These are phyloP conservation scores for Kodamaea sp. DNA, from an alignment of 1,139 yeast genomes.

Conservation along the genomic window DNA sequence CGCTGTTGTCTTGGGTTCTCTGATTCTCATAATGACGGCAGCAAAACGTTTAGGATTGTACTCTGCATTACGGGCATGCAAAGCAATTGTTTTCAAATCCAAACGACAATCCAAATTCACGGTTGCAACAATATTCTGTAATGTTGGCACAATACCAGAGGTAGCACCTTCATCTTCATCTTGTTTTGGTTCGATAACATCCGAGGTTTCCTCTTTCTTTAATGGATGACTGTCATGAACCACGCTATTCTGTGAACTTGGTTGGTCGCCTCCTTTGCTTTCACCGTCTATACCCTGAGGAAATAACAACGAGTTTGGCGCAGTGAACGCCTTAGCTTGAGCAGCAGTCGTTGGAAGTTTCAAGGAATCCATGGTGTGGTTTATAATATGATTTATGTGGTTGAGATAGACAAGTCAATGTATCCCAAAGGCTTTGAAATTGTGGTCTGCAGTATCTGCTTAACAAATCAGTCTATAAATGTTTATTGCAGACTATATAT, in stretches of 20 bases:
- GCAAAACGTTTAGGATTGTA: slow-evolving; percentile 98
- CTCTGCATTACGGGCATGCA: slow-evolving; percentile 99
- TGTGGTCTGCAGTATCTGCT: slow-evolving; percentile 10
- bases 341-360: slow-evolving; percentile 82
- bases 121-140: slow-evolving; percentile 97
- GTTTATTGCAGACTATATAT: slow-evolving; percentile 13
- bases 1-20: slow-evolving; percentile 99
- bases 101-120: slow-evolving; percentile 94
- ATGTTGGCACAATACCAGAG: slow-evolving; percentile 93
- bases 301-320: slow-evolving; percentile 63
- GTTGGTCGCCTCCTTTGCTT: slow-evolving; percentile 14
- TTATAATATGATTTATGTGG: slow-evolving; percentile 10
- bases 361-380: slow-evolving; percentile 64
- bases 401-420: slow-evolving; percentile 46
- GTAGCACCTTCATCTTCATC: slow-evolving; percentile 69
- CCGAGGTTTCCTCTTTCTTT: slow-evolving; percentile 33
- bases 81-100: slow-evolving; percentile 94
- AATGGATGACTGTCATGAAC: slow-evolving; percentile 12
- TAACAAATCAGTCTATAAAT: slow-evolving; percentile 11
- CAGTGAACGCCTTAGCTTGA: slow-evolving; percentile 73
- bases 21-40: slow-evolving; percentile 98
- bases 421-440: slow-evolving; percentile 29
- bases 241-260: slow-evolving; percentile 4
- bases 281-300: slow-evolving; percentile 50
- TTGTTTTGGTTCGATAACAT: slow-evolving; percentile 41